These are phyloP conservation scores for Dictyostelium intermedium DNA, from an alignment of 78 protist genomes.

Conservation along the genomic window DNA sequence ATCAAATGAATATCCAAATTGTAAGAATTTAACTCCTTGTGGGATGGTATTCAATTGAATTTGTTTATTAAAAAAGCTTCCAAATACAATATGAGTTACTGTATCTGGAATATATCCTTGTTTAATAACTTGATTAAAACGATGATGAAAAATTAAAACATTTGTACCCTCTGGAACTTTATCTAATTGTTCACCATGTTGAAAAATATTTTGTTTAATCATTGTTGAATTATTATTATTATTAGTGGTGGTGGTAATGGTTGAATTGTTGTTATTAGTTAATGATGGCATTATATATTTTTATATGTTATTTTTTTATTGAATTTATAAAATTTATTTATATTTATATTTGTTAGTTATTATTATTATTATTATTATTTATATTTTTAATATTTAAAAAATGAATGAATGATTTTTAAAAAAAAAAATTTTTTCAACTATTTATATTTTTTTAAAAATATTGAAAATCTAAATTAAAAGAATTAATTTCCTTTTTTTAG, in stretches of 20 bases:
- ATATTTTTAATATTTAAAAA: not conserved
- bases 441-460: not conserved
- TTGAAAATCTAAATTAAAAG: not conserved
- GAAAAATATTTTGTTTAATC: not conserved
- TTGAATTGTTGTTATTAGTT: not conserved
- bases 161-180: not conserved
- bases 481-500: not conserved
- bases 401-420: not conserved
- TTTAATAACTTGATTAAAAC: not conserved
- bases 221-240: not conserved
- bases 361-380: not conserved
- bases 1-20: not conserved
- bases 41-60: not conserved
- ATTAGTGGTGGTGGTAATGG: not conserved
- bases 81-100: not conserved
- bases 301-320: not conserved
- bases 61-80: not conserved
- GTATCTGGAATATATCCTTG: not conserved
- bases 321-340: not conserved
- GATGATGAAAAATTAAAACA: not conserved
- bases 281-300: not conserved
- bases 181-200: not conserved
- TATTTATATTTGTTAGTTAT: not conserved
- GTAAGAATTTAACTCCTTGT: not conserved
- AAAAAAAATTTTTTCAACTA: not conserved